Conservation (phyloP, 495 filamentous ascomycete species). For the Gamarada debralockiae region DNA sequence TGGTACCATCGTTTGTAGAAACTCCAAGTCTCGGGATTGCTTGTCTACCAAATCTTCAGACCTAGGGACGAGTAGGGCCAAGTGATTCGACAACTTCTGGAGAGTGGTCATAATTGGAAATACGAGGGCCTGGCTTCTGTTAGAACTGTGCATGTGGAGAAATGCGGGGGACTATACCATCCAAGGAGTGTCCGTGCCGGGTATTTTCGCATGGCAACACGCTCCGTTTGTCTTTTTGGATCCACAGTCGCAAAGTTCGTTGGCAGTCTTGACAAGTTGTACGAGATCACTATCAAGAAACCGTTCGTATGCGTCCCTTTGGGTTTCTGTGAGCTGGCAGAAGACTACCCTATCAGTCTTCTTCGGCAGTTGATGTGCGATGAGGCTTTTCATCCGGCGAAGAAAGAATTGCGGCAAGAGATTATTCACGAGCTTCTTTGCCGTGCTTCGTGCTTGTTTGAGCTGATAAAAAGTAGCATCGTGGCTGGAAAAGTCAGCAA, state of each 20-base stretch:
- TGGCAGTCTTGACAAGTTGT: conserved; percentile 60
- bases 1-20: conserved; percentile 72
- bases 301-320: conserved; percentile 81
- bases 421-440: conserved; percentile 80
- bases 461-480: conserved; percentile 86
- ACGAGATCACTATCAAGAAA: conserved; percentile 70
- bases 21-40: conserved; percentile 73
- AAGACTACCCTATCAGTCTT: conserved; percentile 95
- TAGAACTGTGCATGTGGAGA: neutral
- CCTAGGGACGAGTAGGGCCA: conserved; percentile 82
- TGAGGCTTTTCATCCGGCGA: conserved; percentile 87
- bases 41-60: conserved; percentile 66
- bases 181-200: conserved; percentile 60
- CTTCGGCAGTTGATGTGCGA: conserved; percentile 92
- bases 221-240: conserved; percentile 65
- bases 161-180: conserved; percentile 28
- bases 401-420: conserved; percentile 91
- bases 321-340: conserved; percentile 73
- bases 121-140: conserved; percentile 44
- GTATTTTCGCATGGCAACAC: conserved; percentile 67
- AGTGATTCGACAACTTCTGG: conserved; percentile 87
- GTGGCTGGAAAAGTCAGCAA: conserved; percentile 42
- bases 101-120: conserved; percentile 82
- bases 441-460: conserved; percentile 74
- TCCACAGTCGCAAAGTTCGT: conserved; percentile 64